Evolutionary conservation across 139 green algal species (phyloP), one percentile per base, ranked within the genome.

Genomic region (Trebouxia sp.): DNA sequence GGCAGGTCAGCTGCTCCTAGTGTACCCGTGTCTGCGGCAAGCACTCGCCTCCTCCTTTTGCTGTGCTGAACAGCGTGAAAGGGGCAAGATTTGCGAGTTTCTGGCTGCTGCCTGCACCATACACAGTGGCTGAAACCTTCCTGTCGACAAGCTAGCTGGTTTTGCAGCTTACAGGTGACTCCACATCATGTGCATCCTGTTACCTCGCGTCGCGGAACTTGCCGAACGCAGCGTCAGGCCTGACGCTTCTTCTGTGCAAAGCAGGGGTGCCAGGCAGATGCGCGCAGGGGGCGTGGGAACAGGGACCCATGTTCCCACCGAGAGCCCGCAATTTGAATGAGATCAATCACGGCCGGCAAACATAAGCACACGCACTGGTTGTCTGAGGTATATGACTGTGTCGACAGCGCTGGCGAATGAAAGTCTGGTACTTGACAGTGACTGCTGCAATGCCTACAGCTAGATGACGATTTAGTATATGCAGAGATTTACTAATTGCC

Each of bases 1-100:
- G 69, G 41, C 39, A 77, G 8, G 26, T 77, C 43, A 56, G 69
- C 69, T 56, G 69, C 69, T 24, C 43, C 69, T 77, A 53, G 69
- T 56, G 38, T 17, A 7, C 39, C 39, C 24, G 41, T 48, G 50
- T 48, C 69, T 77, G 69, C 69, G 53, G 67, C 67, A 26, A 72
- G 15, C 3, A 72, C 62, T 42, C 62, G 32, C 14, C 62, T 72
- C 15, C 62, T 72, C 37, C 62, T 72, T 14, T 72, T 72, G 6
- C 62, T 35, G 8, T 43, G 62, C 24, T 72, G 62, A n/a, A 72
- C 10, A 45, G 32, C 32, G 6, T 37, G 62, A 35, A 72, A 72
- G 28, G 5, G 62, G 35, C 62, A 72, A 17, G 62, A 35, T 22
- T 72, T 72, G 32, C 62, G 37, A 15, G 62, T 43, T 14, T 43